Evolutionary conservation across 2,329 filamentous ascomycete species (phyloP).

Genomic region (Sporothrix inflata): DNA sequence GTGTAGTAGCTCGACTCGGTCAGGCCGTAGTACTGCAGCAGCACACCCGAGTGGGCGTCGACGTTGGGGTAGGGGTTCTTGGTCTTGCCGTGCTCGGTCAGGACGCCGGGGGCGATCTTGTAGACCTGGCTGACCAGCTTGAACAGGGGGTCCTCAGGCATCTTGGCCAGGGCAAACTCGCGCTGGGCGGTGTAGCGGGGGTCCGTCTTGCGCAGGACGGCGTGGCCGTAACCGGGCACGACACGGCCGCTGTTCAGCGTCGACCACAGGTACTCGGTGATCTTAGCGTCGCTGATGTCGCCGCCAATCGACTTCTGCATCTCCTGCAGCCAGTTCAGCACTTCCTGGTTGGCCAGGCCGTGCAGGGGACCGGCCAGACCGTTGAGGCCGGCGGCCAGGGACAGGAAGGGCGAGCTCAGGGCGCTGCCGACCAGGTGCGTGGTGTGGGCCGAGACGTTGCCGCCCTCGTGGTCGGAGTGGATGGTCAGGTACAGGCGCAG

Average conservation of each 20-base stretch:
- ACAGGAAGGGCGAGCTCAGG: constrained; percentile 96
- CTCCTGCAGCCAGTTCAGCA: constrained; percentile 97
- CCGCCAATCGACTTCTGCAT: constrained; percentile 96
- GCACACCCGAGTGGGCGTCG: constrained; percentile 97
- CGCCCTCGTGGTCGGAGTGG: constrained; percentile 99
- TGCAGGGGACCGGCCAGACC: constrained; percentile 97
- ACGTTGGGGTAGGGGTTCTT: constrained; percentile 99
- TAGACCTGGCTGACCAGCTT: constrained; percentile 99
- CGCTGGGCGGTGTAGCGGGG: constrained; percentile 98
- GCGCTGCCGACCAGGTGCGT: constrained; percentile 97
- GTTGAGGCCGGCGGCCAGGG: constrained; percentile 93
- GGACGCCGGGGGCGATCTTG: constrained; percentile 97
- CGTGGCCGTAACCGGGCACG: constrained; percentile 97
- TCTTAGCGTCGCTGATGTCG: constrained; percentile 93
- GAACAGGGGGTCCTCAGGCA: constrained; percentile 97
- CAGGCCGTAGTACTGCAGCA: constrained; percentile 99
- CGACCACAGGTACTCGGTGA: constrained; percentile 98
- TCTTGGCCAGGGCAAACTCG: constrained; percentile 75
- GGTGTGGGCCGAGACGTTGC: constrained; percentile 97
- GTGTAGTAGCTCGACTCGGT: constrained; percentile 99
- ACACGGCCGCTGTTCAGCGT: constrained; percentile 95
- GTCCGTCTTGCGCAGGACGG: constrained; percentile 99
- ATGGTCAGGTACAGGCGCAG: constrained; percentile 99
- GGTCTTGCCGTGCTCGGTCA: constrained; percentile 99
- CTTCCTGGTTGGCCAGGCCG: constrained; percentile 99